Percentiles rank a stretch among this genome's conserved stretches.
These are phyloP conservation scores for Backusella psychrophila DNA, from an alignment of 192 early-diverging fungal genomes.

Conservation along the genomic window DNA sequence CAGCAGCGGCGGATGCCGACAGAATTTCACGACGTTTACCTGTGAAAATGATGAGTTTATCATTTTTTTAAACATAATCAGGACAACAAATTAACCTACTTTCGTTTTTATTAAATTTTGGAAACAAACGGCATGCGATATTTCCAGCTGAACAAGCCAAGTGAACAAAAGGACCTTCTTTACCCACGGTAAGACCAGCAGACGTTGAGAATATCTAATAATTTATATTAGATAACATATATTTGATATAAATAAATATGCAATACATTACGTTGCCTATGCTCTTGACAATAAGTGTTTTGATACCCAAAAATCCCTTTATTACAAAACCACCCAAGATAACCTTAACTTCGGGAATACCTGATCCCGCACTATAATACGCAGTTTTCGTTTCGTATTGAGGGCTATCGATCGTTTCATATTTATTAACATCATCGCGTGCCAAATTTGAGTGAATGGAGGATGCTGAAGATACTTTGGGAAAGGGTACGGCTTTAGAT, in stretches of 20 bases:
- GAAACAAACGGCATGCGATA: constrained; percentile 80
- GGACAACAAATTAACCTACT: constrained; percentile 31
- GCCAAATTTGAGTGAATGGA: constrained; percentile 7
- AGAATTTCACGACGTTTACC: constrained; percentile 92
- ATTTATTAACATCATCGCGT: background rate
- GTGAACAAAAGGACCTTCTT: constrained; percentile 95
- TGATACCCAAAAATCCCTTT: constrained; percentile 84
- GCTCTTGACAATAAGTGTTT: constrained; percentile 89
- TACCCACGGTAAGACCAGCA: constrained; percentile 84
- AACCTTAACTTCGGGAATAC: constrained; percentile 94
- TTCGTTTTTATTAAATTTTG: constrained; percentile 91
- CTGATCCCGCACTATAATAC: constrained; percentile 93
- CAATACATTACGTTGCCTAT: constrained; percentile 71
- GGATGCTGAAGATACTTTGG: constrained; percentile 2
- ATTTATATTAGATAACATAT: background rate
- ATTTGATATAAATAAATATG: background rate
- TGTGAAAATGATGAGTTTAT: background rate
- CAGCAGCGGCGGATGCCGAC: constrained; percentile 89
- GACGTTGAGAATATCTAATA: constrained; percentile 71
- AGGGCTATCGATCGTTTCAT: background rate
- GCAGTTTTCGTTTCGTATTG: constrained; percentile 53
- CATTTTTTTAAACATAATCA: background rate
- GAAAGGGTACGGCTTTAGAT: constrained; percentile 3
- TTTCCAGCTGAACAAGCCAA: constrained; percentile 89
- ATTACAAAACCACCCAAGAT: constrained; percentile 95